Evolutionary conservation across 1,139 yeast genomes (phyloP).

Genomic region (Nematodospora anomalae): DNA sequence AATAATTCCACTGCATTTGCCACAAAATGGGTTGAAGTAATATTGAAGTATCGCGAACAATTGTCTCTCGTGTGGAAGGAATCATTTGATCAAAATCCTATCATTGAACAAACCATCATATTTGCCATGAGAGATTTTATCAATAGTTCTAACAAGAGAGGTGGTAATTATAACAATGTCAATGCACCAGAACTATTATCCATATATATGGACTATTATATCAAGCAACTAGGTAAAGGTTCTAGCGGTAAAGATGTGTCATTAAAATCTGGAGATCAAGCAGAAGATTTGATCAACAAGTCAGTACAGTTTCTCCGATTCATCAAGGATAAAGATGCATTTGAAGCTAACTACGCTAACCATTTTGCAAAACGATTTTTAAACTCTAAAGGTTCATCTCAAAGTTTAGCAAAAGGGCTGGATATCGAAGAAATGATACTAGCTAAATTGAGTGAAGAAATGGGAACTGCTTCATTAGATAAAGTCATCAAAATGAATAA

Average conservation of each 20-base stretch:
- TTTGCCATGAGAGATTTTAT: constrained; percentile 64
- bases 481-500: constrained; percentile 87
- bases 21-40: constrained; percentile 65
- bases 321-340: constrained; percentile 81
- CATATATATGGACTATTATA: constrained; percentile 68
- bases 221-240: constrained; percentile 58
- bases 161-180: constrained; percentile 26
- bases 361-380: constrained; percentile 87
- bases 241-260: constrained; percentile 19
- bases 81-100: constrained; percentile 51
- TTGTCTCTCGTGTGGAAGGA: constrained; percentile 47
- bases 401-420: constrained; percentile 29
- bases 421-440: constrained; percentile 75
- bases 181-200: constrained; percentile 75
- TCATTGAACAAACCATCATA: constrained; percentile 56
- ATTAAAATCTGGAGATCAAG: constrained; percentile 48
- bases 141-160: constrained; percentile 33
- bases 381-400: constrained; percentile 38
- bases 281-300: constrained; percentile 55
- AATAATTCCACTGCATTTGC: constrained; percentile 51
- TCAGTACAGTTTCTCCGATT: constrained; percentile 65
- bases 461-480: constrained; percentile 78
- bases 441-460: constrained; percentile 69
- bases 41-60: constrained; percentile 55
- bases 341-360: constrained; percentile 82